Conservation (phyloP, 495 filamentous ascomycete species). For the Corynascus novoguineensis region DNA sequence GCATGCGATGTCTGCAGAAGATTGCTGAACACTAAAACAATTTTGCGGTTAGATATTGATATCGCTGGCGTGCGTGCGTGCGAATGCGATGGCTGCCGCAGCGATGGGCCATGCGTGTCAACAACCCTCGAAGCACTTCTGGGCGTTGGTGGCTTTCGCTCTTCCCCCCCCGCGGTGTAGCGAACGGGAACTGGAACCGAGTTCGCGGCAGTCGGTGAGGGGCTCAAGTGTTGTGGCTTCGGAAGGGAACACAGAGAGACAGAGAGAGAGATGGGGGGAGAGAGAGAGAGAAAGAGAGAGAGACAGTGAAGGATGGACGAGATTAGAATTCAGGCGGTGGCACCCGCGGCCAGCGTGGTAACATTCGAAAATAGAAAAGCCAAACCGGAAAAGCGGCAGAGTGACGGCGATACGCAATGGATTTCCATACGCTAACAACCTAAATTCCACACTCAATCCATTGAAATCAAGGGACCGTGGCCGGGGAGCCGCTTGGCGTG, state of each 20-base stretch:
- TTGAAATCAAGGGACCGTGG: not conserved
- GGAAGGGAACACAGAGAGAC: not conserved
- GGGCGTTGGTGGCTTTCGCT: too few relatives aligned
- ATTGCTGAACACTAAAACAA: not conserved
- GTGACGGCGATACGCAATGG: not conserved
- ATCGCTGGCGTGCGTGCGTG: not conserved
- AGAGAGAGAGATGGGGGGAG: not conserved
- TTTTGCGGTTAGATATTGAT: too few relatives aligned
- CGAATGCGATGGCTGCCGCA: not conserved
- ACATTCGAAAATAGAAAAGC: not conserved
- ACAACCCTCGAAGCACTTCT: not conserved
- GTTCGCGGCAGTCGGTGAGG: not conserved
- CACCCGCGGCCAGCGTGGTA: not conserved
- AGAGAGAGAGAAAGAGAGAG: not conserved
- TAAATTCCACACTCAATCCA: too few relatives aligned
- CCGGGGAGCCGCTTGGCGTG: not conserved
- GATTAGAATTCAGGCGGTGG: not conserved
- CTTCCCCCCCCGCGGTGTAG: not conserved
- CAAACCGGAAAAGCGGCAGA: not conserved
- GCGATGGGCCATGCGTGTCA: conserved; percentile 1
- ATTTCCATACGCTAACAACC: not conserved
- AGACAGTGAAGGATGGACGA: not conserved
- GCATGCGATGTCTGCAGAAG: not conserved
- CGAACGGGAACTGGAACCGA: not conserved
- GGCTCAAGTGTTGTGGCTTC: not conserved